A percentile compares a stretch with the other conserved stretches of the same genome.
Evolutionary conservation across 108 stramenopile genomes (phyloP).

Genomic region (Pseudonitzschia delicatissima): DNA sequence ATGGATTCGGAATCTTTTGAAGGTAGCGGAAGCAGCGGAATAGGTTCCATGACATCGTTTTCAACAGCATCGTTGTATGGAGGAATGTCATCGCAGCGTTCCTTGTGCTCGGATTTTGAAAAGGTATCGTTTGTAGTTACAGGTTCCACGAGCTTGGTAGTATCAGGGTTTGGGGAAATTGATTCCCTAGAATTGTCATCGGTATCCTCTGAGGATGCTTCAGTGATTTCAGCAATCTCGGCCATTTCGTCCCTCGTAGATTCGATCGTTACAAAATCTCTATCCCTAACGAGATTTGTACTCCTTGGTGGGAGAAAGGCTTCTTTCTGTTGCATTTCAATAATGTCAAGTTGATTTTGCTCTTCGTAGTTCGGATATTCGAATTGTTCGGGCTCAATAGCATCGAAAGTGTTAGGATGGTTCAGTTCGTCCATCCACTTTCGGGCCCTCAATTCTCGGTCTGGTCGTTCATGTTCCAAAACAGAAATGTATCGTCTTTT

Average conservation of each 20-base stretch:
- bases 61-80: too few species aligned
- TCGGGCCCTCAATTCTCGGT: constrained; percentile 11
- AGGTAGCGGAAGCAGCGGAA: constrained; percentile 15
- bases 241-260: not conserved
- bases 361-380: not conserved
- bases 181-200: constrained; percentile 5
- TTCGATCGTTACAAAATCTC: constrained; percentile 7
- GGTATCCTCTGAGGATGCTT: constrained; percentile 7
- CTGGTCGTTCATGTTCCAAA: constrained; percentile 1
- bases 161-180: not conserved
- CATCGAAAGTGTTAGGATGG: not conserved
- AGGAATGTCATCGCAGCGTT: not conserved
- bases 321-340: constrained; percentile 8
- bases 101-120: not conserved
- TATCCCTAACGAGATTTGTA: not conserved
- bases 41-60: not conserved
- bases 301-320: constrained; percentile 4
- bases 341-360: not conserved
- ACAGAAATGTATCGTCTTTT: constrained; percentile 29
- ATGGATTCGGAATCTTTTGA: constrained; percentile 23
- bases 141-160: not conserved
- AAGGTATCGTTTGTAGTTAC: not conserved
- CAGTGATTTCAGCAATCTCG: constrained; percentile 6
- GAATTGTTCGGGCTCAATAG: not conserved
- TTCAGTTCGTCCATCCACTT: constrained; percentile 24